Evolutionary conservation across 192 early-diverging fungal genomes (phyloP).

Genomic region (Backusella australiensis): DNA sequence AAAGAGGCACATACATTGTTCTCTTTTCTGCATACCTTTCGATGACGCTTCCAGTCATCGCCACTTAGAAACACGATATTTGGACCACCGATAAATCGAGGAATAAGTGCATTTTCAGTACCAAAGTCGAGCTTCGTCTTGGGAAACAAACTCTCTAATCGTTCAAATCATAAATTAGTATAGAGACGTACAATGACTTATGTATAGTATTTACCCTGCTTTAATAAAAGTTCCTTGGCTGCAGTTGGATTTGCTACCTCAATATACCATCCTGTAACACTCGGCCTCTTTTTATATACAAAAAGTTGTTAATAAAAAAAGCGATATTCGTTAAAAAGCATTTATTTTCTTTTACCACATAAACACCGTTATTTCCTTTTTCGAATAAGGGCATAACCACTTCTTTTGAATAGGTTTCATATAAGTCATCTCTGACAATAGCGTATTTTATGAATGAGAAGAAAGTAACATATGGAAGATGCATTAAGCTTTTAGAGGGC

Average conservation of each 20-base stretch:
- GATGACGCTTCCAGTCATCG: conserved; percentile 16
- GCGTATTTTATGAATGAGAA: not conserved
- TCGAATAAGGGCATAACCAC: not conserved
- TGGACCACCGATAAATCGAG: not conserved
- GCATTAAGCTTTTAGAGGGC: not conserved
- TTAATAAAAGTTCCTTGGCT: not conserved
- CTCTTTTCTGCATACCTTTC: conserved; percentile 10
- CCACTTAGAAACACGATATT: not conserved
- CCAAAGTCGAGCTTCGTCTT: not conserved
- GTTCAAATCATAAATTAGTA: not conserved
- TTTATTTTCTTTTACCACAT: not conserved
- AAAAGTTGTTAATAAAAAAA: not conserved
- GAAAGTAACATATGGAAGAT: not conserved
- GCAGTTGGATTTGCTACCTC: not conserved
- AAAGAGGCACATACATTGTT: not conserved
- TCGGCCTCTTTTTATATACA: not conserved
- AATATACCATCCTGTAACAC: not conserved
- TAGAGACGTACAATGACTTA: not conserved
- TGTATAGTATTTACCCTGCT: not conserved
- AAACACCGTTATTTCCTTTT: not conserved
- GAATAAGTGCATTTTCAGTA: not conserved
- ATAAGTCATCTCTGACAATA: not conserved
- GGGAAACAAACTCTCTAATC: not conserved
- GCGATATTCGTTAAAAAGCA: not conserved
- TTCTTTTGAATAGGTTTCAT: not conserved